These are phyloP conservation scores for Leishmania tarentolae DNA, from an alignment of 208 protist genomes.

Conservation along the genomic window DNA sequence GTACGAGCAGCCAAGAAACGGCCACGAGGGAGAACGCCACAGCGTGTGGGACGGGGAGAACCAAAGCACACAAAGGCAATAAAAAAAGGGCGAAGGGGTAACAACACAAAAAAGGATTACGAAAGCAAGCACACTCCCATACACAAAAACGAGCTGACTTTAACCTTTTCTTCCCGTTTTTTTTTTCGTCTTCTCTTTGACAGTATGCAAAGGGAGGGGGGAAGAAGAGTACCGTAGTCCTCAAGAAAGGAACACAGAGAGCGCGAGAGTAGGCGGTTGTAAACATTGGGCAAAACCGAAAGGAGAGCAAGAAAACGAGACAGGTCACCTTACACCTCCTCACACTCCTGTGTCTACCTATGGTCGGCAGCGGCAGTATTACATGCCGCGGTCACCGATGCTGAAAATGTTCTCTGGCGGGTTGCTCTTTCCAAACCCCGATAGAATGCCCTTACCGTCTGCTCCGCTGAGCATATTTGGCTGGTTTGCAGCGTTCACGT, in stretches of 20 bases:
- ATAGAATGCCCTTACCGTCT: constrained; percentile 48
- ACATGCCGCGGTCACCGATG: constrained; percentile 36
- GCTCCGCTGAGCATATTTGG: constrained; percentile 49
- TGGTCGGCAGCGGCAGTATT: not conserved
- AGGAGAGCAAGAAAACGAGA: constrained; percentile 8
- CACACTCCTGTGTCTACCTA: not conserved
- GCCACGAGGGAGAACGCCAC: not conserved
- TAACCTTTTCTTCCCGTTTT: not conserved
- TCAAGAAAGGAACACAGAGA: not conserved
- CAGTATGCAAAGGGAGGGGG: not conserved
- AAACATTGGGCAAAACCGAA: not conserved
- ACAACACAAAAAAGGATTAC: not conserved
- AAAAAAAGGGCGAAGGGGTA: not conserved
- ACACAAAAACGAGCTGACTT: not conserved
- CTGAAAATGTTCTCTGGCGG: constrained; percentile 50
- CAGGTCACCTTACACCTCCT: not conserved
- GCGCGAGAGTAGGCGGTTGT: not conserved
- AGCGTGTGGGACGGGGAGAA: not conserved
- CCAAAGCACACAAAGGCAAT: not conserved
- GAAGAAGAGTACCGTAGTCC: not conserved
- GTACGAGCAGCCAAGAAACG: not conserved
- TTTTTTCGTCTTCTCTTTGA: not conserved
- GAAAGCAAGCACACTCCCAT: not conserved
- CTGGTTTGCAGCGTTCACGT: constrained; percentile 16
- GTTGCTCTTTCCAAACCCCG: constrained; percentile 44